Base-by-base conservation (phyloP, 805 yeast genomes). In the Torulaspora maleeae region DNA sequence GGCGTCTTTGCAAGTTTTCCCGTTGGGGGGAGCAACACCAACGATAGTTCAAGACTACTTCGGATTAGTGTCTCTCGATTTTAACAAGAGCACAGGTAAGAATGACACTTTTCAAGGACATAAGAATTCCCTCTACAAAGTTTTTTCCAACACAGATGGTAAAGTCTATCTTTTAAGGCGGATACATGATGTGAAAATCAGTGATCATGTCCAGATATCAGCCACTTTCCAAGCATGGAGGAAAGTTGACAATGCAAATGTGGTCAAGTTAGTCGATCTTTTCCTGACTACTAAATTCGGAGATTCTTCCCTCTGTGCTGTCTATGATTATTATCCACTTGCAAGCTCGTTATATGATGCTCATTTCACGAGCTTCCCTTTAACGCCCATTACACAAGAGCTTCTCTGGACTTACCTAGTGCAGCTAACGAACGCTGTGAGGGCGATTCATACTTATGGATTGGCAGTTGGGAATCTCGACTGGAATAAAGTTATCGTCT, bases 241-340 rank as follows among this genome's bases (percentile, higher is more conserved):
- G 46, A 69, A 70, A 11, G 51, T 83, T 11, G 44, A 45, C 7
- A 52, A 54, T 35, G 41, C 87, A 2, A 82, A 83, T 55, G 69
- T 87, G 17, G 86, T 85, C 1, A 73, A 76, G 33, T 67, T 88
- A 5, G 75, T 78, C 35, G 96, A 90, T 60, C 88, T 93, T 5
- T 91, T 93, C 63, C 83, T 96, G 1, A 80, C 91, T 5, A 77
- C 88, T 45, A 83, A 88, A 4, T 93, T 93, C 69, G 91, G 87
- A 36, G 93, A 86, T 55, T 73, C 75, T 38, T 81, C 93, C 1
- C 72, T 93, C 45, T 75, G 88, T 34, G 70, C 89, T 36, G 83
- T 86, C 4, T 87, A 88, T 66, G 97, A 91, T 59, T 93, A 80
- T 63, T 86, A 76, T 63, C 97, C 99, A 19, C 71, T 79, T 49